Conservation (phyloP, 2,329 filamentous ascomycete genomes). For the Diplodia sapinea region DNA sequence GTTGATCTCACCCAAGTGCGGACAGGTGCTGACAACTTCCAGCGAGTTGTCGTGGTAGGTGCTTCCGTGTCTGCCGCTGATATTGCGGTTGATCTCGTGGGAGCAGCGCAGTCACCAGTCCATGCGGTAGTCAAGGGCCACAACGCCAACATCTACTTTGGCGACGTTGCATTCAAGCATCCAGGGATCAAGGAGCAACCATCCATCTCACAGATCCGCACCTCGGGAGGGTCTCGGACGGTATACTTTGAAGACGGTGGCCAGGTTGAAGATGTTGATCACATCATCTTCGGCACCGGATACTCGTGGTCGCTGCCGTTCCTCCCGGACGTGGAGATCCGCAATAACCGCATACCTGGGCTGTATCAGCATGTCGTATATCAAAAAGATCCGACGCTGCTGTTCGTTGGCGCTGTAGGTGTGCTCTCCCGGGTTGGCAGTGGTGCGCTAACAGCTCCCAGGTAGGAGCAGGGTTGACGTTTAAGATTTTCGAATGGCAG, state of each 20-base stretch:
- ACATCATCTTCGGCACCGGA: slow-evolving; percentile 70
- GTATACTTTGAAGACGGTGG: slow-evolving; percentile 65
- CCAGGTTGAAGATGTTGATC: slow-evolving; percentile 60
- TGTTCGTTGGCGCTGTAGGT: slow-evolving; percentile 64
- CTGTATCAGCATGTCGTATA: slow-evolving; percentile 66
- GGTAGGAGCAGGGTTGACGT: slow-evolving; percentile 61
- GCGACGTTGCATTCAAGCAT: slow-evolving; percentile 65
- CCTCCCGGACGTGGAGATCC: slow-evolving; percentile 53
- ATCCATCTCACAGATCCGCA: slow-evolving; percentile 55
- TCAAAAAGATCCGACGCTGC: slow-evolving; percentile 59
- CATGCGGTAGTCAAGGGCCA: slow-evolving; percentile 62
- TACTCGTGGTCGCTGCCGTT: slow-evolving; percentile 70
- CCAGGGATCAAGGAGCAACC: slow-evolving; percentile 57
- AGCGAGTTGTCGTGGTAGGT: slow-evolving; percentile 67
- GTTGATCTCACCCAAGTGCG: neutral
- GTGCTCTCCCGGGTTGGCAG: neutral
- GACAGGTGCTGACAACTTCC: neutral
- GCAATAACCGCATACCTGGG: slow-evolving; percentile 62
- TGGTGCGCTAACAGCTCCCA: slow-evolving; percentile 38
- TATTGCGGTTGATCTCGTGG: slow-evolving; percentile 61
- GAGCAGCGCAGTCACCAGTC: slow-evolving; percentile 55
- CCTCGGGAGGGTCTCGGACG: slow-evolving; percentile 45
- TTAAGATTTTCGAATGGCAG: slow-evolving; percentile 73
- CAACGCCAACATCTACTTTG: slow-evolving; percentile 61
- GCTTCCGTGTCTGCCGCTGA: slow-evolving; percentile 70